Evolutionary conservation across 192 early-diverging fungal genomes (phyloP).

Genomic region (Podila clonocystis): DNA sequence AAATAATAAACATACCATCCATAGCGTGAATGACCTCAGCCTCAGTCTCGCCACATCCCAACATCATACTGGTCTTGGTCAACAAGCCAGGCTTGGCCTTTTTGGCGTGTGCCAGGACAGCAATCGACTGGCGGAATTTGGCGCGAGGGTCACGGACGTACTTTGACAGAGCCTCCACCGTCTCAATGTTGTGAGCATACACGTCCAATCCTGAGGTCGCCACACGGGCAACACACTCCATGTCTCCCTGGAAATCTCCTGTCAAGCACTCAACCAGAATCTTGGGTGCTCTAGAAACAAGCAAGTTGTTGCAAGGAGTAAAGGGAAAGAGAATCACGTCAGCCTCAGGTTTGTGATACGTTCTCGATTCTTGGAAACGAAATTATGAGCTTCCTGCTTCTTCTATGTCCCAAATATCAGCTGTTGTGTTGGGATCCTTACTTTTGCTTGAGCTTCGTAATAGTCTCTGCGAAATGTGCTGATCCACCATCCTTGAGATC

Average conservation of each 20-base stretch:
- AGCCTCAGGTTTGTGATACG: neutral
- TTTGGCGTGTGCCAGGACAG: constrained; percentile 91
- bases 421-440: constrained; percentile 34
- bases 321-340: neutral
- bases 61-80: constrained; percentile 98
- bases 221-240: constrained; percentile 82
- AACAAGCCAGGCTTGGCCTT: constrained; percentile 78
- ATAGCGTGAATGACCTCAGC: constrained; percentile 91
- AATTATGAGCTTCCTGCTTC: neutral
- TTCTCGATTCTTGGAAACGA: neutral
- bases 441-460: constrained; percentile 87
- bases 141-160: constrained; percentile 94
- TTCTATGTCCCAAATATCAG: neutral
- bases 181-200: constrained; percentile 99
- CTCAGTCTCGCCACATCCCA: constrained; percentile 96
- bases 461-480: constrained; percentile 92
- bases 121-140: constrained; percentile 90
- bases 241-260: constrained; percentile 89
- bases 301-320: constrained; percentile 1
- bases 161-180: constrained; percentile 90
- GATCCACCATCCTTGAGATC: constrained; percentile 94
- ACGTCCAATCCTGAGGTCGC: constrained; percentile 94
- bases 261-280: constrained; percentile 97
- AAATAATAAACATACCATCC: constrained; percentile 61
- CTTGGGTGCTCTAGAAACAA: constrained; percentile 86